Percentiles rank a stretch among this genome's conserved stretches.
phyloP scores from a whole-genome alignment of 176 grass and related monocot species.

The Bonia amplexicaulis region DNA sequence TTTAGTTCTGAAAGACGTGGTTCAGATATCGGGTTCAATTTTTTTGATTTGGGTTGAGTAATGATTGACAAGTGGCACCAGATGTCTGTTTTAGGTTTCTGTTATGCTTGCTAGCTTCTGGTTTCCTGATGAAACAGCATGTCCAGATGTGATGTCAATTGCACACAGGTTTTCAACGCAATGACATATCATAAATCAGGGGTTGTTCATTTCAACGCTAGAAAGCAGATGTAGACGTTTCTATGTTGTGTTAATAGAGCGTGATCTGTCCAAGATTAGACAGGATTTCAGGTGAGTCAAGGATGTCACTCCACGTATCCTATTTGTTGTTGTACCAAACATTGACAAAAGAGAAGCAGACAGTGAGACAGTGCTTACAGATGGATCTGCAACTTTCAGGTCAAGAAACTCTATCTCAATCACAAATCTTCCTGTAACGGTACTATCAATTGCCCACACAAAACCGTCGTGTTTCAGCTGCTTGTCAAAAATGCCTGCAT shows the following conservation, averaged over 20 bases:
- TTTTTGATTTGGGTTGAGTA: too few species aligned
- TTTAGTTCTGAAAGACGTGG: not conserved
- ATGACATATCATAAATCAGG: not conserved
- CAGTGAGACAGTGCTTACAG: slow-evolving; percentile 59
- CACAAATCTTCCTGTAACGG: slow-evolving; percentile 75
- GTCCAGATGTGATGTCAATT: not conserved
- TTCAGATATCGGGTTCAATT: not conserved
- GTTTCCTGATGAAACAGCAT: not conserved
- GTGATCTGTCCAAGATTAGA: not conserved
- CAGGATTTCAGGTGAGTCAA: slow-evolving; percentile 23
- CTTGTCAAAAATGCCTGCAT: slow-evolving; percentile 79
- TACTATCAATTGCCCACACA: slow-evolving; percentile 78
- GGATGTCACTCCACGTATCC: slow-evolving; percentile 17
- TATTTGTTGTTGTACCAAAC: slow-evolving; percentile 36
- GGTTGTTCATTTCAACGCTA: not conserved
- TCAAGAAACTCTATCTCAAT: slow-evolving; percentile 96
- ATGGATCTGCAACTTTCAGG: slow-evolving; percentile 62
- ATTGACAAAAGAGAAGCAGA: slow-evolving; percentile 35
- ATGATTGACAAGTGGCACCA: not conserved
- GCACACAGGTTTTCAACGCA: not conserved
- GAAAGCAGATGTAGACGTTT: slow-evolving; percentile 20
- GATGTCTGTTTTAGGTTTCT: not conserved
- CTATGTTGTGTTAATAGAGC: not conserved
- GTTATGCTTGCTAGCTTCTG: not conserved
- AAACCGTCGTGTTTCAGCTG: slow-evolving; percentile 87